Evolutionary conservation across 2,329 filamentous ascomycete genomes (phyloP).

Genomic region (Alternaria arbusti): DNA sequence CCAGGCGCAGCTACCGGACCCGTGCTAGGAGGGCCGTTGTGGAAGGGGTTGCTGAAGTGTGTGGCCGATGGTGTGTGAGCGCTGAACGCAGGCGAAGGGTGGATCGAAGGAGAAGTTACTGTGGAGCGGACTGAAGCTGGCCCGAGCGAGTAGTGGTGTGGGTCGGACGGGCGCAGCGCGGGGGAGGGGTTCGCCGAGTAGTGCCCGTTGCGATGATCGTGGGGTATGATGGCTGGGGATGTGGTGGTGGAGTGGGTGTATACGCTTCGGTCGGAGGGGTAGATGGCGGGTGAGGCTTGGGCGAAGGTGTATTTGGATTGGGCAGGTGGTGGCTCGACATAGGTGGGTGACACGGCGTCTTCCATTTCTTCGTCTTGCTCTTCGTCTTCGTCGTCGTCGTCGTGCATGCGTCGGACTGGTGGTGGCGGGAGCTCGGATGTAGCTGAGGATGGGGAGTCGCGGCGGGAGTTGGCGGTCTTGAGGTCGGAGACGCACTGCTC

Average conservation of each 20-base stretch:
- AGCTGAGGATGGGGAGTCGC: conserved; percentile 32
- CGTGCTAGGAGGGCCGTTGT: conserved; percentile 32
- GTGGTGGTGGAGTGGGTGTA: conserved; percentile 46
- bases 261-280: conserved; percentile 47
- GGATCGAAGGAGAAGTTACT: conserved; percentile 43
- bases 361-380: conserved; percentile 58
- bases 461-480: conserved; percentile 57
- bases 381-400: conserved; percentile 55
- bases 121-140: conserved; percentile 50
- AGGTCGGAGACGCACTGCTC: conserved; percentile 85
- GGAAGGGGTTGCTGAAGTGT: conserved; percentile 42
- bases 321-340: conserved; percentile 12
- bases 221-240: conserved; percentile 47
- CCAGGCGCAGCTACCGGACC: conserved; percentile 25
- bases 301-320: conserved; percentile 34
- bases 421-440: conserved; percentile 35
- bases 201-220: conserved; percentile 54
- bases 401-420: conserved; percentile 16
- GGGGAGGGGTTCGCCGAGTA: conserved; percentile 54
- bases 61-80: conserved; percentile 44
- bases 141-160: conserved; percentile 55
- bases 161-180: conserved; percentile 50
- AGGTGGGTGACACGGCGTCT: conserved; percentile 43
- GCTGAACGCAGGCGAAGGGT: conserved; percentile 50
- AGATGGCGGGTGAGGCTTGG: conserved; percentile 43